Percentiles rank a stretch among this genome's conserved stretches.
Evolutionary conservation across 176 grass and related monocot species (phyloP).

Genomic region (Zea luxurians): DNA sequence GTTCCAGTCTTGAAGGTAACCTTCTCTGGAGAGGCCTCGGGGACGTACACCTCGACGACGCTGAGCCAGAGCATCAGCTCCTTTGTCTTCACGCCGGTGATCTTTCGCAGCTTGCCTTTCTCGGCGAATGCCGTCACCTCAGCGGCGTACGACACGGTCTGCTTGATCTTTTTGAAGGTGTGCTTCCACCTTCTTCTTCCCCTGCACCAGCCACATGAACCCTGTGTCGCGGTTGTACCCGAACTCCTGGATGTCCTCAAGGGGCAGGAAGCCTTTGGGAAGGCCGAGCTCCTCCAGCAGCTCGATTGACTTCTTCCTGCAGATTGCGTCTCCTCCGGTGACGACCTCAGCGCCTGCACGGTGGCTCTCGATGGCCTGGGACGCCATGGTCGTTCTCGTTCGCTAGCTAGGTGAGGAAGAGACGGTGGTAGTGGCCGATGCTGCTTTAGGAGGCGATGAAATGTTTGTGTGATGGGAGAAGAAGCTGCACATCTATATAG

Average conservation of each 20-base stretch:
- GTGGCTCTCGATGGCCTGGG: background rate
- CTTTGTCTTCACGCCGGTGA: too few relatives aligned
- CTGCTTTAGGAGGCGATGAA: too few relatives aligned
- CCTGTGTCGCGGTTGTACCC: background rate
- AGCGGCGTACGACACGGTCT: slow-evolving; percentile 12
- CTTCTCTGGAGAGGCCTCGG: too few relatives aligned
- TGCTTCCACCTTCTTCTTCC: slow-evolving; percentile 37
- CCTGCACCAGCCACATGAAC: slow-evolving; percentile 47
- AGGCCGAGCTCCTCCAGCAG: slow-evolving; percentile 36
- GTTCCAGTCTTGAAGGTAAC: too few relatives aligned
- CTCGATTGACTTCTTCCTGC: slow-evolving; percentile 26
- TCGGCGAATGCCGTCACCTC: slow-evolving; percentile 20
- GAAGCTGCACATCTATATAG: too few relatives aligned
- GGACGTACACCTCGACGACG: too few relatives aligned
- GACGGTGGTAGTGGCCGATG: too few relatives aligned
- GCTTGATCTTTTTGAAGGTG: slow-evolving; percentile 31
- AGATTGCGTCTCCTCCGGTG: background rate
- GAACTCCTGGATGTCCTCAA: slow-evolving; percentile 28
- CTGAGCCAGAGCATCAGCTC: background rate
- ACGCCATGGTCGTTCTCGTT: too few relatives aligned
- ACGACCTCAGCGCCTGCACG: background rate
- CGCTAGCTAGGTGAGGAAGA: too few relatives aligned
- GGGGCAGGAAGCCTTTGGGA: slow-evolving; percentile 33
- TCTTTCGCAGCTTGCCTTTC: too few relatives aligned
- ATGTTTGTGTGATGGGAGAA: too few relatives aligned